Conservation (phyloP, 257 asterid genomes). For the Haberlea rhodopensis region DNA sequence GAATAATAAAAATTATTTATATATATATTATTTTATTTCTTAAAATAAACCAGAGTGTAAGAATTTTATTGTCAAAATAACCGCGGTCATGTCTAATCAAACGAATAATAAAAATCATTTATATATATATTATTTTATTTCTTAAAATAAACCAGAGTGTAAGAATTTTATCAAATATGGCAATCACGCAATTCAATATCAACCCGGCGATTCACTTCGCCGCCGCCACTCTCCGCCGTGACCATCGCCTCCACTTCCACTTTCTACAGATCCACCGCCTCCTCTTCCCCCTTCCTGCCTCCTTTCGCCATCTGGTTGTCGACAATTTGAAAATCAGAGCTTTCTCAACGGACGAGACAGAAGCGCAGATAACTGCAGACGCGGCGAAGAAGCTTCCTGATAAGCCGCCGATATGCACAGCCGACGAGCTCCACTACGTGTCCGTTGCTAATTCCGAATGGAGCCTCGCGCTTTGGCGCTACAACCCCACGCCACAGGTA, state of each 20-base stretch:
- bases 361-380: conserved; percentile 16
- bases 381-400: conserved; percentile 35
- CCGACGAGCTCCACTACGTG: conserved; percentile 94
- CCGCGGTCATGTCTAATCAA: no score
- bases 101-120: no score
- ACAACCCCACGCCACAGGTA: conserved; percentile 80
- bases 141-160: background rate
- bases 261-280: conserved; percentile 23
- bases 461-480: conserved; percentile 97
- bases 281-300: conserved; percentile 33
- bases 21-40: no score
- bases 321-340: conserved; percentile 36
- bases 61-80: no score
- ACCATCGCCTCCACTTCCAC: conserved; percentile 29
- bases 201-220: conserved; percentile 69
- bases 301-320: conserved; percentile 40
- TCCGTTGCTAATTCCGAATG: conserved; percentile 62
- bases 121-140: no score
- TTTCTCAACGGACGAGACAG: conserved; percentile 43
- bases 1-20: no score
- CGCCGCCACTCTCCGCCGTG: conserved; percentile 49
- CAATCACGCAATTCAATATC: conserved; percentile 48
- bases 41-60: background rate
- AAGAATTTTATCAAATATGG: conserved; percentile 21
- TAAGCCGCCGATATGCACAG: conserved; percentile 82